Conservation (phyloP, 768 basidiomycete species). For the Dioszegia aurantiaca region DNA sequence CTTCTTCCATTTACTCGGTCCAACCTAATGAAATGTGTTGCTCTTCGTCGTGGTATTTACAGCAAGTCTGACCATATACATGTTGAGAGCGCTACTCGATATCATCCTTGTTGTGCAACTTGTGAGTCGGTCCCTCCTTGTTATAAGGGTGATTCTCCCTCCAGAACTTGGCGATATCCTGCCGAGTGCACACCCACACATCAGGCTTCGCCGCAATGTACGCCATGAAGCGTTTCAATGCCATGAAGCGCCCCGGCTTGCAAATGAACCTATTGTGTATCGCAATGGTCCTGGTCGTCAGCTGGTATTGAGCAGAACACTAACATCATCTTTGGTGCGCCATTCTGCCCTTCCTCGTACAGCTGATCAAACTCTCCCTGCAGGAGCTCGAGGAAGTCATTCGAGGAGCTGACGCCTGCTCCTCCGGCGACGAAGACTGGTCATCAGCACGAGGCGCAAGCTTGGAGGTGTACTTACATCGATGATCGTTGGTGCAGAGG, state of each 20-base stretch:
- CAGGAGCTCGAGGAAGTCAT: slow-evolving; percentile 30
- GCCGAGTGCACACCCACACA: slow-evolving; percentile 34
- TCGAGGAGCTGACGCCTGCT: slow-evolving; percentile 24
- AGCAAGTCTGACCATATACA: too few relatives aligned
- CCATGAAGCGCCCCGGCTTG: slow-evolving; percentile 35
- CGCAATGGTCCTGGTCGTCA: slow-evolving; percentile 28
- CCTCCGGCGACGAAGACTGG: slow-evolving; percentile 29
- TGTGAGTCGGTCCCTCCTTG: slow-evolving; percentile 20
- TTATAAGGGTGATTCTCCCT: slow-evolving; percentile 34
- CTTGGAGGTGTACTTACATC: slow-evolving; percentile 21
- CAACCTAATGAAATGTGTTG: too few relatives aligned
- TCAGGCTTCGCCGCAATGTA: slow-evolving; percentile 31
- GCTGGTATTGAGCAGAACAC: neutral
- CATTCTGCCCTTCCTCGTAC: slow-evolving; percentile 37
- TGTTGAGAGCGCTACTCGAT: too few relatives aligned
- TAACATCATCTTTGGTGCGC: slow-evolving; percentile 37
- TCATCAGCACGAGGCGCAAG: neutral
- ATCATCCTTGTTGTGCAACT: slow-evolving; percentile 1
- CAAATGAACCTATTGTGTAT: slow-evolving; percentile 41
- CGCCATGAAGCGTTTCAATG: slow-evolving; percentile 36
- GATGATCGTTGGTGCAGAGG: slow-evolving; percentile 28
- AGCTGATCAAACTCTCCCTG: slow-evolving; percentile 33
- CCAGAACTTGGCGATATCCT: slow-evolving; percentile 32
- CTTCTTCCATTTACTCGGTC: too few relatives aligned
- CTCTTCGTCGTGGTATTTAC: too few relatives aligned